phyloP scores from a whole-genome alignment of 306 rosid genomes.

The Inga leiocalycina region DNA sequence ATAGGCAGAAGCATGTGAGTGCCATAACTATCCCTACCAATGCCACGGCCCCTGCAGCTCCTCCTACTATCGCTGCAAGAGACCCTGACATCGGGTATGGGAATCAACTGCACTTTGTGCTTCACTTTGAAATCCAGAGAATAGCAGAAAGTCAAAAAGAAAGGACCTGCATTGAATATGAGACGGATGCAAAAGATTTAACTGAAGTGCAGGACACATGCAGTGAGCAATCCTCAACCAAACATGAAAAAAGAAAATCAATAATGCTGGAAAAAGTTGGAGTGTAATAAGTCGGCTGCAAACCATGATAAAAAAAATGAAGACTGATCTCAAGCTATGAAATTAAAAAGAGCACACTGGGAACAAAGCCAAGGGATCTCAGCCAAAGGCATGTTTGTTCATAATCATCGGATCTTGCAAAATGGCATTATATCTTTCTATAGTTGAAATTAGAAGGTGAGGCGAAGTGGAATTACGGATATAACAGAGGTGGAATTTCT shows the following conservation, averaged over 20 bases:
- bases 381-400: constrained; percentile 12
- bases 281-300: not conserved
- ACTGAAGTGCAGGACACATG: constrained; percentile 34
- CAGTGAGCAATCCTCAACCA: constrained; percentile 26
- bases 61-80: constrained; percentile 92
- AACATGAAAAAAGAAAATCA: not conserved
- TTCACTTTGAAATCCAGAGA: constrained; percentile 54
- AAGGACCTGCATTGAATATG: not conserved
- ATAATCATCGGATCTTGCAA: constrained; percentile 12
- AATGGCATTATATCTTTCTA: constrained; percentile 25
- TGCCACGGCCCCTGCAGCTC: constrained; percentile 98
- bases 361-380: not conserved
- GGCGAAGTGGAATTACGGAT: constrained; percentile 14
- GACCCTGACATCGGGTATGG: constrained; percentile 80
- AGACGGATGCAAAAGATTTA: constrained; percentile 23
- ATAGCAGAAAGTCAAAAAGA: constrained; percentile 35
- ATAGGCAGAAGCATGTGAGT: constrained; percentile 61
- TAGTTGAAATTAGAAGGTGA: constrained; percentile 19
- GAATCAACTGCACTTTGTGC: constrained; percentile 63
- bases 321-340: not conserved
- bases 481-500: constrained; percentile 33
- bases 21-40: constrained; percentile 74
- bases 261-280: not conserved
- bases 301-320: constrained; percentile 10
- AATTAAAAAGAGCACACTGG: not conserved